Conservation (phyloP, 2,329 filamentous ascomycete species). For the Zopfia rhizophila region DNA sequence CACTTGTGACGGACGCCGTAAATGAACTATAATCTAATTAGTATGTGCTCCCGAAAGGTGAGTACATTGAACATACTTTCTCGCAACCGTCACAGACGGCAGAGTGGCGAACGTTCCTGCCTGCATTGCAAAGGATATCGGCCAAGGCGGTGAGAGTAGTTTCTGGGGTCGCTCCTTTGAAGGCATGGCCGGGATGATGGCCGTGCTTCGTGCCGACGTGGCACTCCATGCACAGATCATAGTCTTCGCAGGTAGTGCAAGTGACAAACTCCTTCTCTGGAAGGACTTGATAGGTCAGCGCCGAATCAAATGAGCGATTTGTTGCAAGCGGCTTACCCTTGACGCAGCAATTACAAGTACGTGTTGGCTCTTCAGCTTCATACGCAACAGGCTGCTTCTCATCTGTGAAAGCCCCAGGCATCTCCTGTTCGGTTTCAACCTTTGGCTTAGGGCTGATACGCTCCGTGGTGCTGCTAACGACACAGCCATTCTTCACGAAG, state of each 20-base stretch:
- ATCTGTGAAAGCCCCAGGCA: conserved; percentile 55
- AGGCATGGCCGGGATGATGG: conserved; percentile 88
- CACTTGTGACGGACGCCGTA: conserved; percentile 95
- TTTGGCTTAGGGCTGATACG: conserved; percentile 74
- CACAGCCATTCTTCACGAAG: conserved; percentile 77
- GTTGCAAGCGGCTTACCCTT: conserved; percentile 57
- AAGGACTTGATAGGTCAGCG: conserved; percentile 63
- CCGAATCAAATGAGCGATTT: neutral
- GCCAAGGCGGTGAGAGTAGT: conserved; percentile 68
- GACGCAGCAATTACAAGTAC: conserved; percentile 79
- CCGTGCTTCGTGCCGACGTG: conserved; percentile 81
- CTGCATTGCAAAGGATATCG: conserved; percentile 75
- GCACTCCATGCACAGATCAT: conserved; percentile 88
- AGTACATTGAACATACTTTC: conserved; percentile 58
- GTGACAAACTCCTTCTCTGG: conserved; percentile 84
- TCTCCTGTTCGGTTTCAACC: conserved; percentile 47
- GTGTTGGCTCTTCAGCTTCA: conserved; percentile 57
- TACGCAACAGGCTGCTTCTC: conserved; percentile 53
- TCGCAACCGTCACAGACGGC: conserved; percentile 97
- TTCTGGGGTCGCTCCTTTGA: conserved; percentile 73
- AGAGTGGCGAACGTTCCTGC: conserved; percentile 82
- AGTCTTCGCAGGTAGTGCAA: conserved; percentile 87
- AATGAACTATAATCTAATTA: conserved; percentile 69
- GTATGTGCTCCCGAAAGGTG: no score
- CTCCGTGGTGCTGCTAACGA: conserved; percentile 88